Evolutionary conservation across 1,139 yeast genomes (phyloP), one percentile per base, ranked within the genome.

Genomic region (Pichia terricola): DNA sequence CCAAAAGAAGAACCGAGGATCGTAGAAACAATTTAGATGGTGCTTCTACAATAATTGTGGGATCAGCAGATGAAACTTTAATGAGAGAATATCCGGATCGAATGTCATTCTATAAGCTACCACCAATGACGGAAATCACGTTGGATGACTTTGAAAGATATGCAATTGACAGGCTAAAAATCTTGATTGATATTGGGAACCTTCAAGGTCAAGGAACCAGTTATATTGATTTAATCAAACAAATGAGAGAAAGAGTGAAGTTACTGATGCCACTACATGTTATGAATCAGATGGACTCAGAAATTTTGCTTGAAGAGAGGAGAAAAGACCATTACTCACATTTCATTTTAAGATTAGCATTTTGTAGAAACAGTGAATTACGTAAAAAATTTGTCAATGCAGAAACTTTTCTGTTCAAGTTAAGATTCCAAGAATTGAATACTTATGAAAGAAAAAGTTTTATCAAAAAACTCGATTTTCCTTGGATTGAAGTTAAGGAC

Each of bases 241-340:
- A 75, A 10, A 66, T 91, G 53, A 77, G 75, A 52, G 94, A 94
- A 1, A 61, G 82, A 45, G 59, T 91, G 37, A 70, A 72, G 43
- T 77, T 82, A 53, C 67, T 68, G 43, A 62, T 91, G 51, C 96
- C 96, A 0, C 66, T 87, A 56, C 61, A 62, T 31, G 48, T 61
- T n/a, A 55, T 62, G 3, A 51, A 59, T 16, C 59, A 60, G 26
- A 31, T 47, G 3, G 63, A 61, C 41, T 50, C 60, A 3, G 52
- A 52, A 4, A 51, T 58, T 1, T 40, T 61, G 27, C 52, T 55
- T 30, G 60, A 62, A 32, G 94, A 87, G 59, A 73, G 95, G 51
- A 75, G 75, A 53, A 91, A 89, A 60, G 99, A 91, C 62, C 91
- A 87, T 58, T 88, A 86, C 60, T 84, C 95, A 16, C 99, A 91